Conservation (phyloP, 352 stramenopile species). For the Globisporangium takayamanum region DNA sequence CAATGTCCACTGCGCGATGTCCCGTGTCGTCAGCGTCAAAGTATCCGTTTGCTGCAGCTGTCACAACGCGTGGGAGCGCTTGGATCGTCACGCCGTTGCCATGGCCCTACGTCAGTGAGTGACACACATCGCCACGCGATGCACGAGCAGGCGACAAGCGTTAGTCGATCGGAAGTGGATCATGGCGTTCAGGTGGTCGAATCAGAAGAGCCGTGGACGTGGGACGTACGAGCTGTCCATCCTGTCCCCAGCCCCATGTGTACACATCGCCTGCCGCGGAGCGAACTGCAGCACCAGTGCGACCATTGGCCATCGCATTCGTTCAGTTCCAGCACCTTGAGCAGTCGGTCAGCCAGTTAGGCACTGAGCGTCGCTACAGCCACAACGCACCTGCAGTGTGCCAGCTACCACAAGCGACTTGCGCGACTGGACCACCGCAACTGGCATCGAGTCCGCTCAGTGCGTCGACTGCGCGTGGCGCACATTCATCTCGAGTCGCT, state of each 20-base stretch:
- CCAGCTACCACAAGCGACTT: slow-evolving; percentile 66
- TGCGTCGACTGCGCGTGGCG: slow-evolving; percentile 28
- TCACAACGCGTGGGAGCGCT: slow-evolving; percentile 43
- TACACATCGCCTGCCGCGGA: slow-evolving; percentile 64
- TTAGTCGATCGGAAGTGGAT: background rate
- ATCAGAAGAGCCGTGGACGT: background rate
- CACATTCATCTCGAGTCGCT: slow-evolving; percentile 24
- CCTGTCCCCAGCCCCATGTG: slow-evolving; percentile 69
- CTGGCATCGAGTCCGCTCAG: slow-evolving; percentile 38
- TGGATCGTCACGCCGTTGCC: slow-evolving; percentile 20
- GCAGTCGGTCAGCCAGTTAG: background rate
- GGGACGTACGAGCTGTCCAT: slow-evolving; percentile 58
- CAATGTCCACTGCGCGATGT: slow-evolving; percentile 27
- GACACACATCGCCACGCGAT: background rate
- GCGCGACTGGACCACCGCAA: slow-evolving; percentile 24
- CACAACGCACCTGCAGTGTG: slow-evolving; percentile 43
- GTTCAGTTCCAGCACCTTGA: background rate
- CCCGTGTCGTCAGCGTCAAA: slow-evolving; percentile 18
- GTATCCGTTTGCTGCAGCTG: slow-evolving; percentile 14
- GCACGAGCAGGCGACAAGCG: background rate
- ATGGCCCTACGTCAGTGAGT: slow-evolving; percentile 9
- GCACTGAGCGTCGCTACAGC: background rate
- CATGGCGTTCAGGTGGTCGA: background rate
- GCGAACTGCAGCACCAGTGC: slow-evolving; percentile 16
- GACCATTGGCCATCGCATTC: background rate